phyloP scores from a whole-genome alignment of 176 grass and related monocot species.

The Echinochloa phyllopogon region DNA sequence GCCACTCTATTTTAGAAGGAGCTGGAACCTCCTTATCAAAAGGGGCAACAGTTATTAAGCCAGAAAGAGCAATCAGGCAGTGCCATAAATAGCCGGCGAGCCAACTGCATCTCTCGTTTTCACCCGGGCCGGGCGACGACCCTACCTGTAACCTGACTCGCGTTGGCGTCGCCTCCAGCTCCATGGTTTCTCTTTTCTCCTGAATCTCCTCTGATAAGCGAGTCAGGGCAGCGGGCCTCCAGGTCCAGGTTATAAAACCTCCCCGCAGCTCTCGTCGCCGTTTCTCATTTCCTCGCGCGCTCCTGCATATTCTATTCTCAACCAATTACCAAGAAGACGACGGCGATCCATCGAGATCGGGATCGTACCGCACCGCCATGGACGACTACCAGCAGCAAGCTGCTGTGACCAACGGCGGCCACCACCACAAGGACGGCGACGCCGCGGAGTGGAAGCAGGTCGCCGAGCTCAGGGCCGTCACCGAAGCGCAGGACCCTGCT shows the following conservation, averaged over 20 bases:
- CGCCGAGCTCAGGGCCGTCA: constrained; percentile 58
- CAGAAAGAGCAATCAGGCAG: background rate
- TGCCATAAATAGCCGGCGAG: background rate
- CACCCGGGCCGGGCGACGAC: background rate
- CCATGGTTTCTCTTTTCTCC: too few relatives aligned
- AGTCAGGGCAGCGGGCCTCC: too few relatives aligned
- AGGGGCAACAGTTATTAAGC: too few relatives aligned
- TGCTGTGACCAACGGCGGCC: background rate
- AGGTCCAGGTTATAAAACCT: background rate
- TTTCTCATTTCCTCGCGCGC: background rate
- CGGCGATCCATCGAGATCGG: background rate
- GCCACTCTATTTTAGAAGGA: too few relatives aligned
- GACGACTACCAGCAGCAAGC: background rate
- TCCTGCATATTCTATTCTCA: background rate
- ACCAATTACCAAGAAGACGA: background rate
- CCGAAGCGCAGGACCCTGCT: constrained; percentile 64
- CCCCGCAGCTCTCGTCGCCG: background rate
- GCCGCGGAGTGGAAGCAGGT: constrained; percentile 65
- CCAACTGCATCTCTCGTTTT: background rate
- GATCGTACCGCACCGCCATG: constrained; percentile 6
- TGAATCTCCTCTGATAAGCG: too few relatives aligned
- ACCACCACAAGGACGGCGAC: background rate
- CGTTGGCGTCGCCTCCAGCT: too few relatives aligned
- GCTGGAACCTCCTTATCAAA: too few relatives aligned
- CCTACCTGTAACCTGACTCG: too few relatives aligned